Evolutionary conservation across 2,329 filamentous ascomycete species (phyloP).

Genomic region (Aspergillus clavatus): DNA sequence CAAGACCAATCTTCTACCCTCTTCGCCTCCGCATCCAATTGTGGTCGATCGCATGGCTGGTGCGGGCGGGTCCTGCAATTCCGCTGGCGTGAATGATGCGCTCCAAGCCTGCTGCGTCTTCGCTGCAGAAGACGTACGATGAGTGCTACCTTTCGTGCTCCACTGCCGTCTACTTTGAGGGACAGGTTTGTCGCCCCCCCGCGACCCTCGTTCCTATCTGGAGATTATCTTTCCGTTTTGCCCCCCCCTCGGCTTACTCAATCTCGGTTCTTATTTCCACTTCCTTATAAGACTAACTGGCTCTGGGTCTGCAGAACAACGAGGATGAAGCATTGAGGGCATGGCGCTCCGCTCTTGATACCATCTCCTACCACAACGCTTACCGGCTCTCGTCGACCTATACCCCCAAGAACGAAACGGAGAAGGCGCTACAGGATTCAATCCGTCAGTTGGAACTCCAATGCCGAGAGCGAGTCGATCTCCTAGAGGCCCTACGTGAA

Average conservation of each 20-base stretch:
- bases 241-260: no score
- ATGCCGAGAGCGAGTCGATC: slow-evolving; percentile 86
- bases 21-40: background rate
- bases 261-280: background rate
- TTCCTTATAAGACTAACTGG: background rate
- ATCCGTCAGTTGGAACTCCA: slow-evolving; percentile 79
- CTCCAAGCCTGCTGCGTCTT: slow-evolving; percentile 56
- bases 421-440: slow-evolving; percentile 75
- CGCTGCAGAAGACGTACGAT: slow-evolving; percentile 95
- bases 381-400: slow-evolving; percentile 67
- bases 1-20: background rate
- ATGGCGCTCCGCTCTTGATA: slow-evolving; percentile 82
- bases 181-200: slow-evolving; percentile 57
- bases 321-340: slow-evolving; percentile 84
- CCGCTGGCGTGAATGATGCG: slow-evolving; percentile 43
- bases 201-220: background rate
- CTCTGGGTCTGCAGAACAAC: slow-evolving; percentile 61
- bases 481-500: slow-evolving; percentile 73
- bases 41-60: slow-evolving; percentile 18
- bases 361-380: slow-evolving; percentile 81
- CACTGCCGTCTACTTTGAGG: slow-evolving; percentile 93
- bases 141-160: slow-evolving; percentile 93
- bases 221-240: no score
- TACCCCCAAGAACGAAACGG: slow-evolving; percentile 71
- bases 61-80: slow-evolving; percentile 21